Evolutionary conservation across 1,284 basidiomycete genomes (phyloP).

Genomic region (Hymenochaete sp.): DNA sequence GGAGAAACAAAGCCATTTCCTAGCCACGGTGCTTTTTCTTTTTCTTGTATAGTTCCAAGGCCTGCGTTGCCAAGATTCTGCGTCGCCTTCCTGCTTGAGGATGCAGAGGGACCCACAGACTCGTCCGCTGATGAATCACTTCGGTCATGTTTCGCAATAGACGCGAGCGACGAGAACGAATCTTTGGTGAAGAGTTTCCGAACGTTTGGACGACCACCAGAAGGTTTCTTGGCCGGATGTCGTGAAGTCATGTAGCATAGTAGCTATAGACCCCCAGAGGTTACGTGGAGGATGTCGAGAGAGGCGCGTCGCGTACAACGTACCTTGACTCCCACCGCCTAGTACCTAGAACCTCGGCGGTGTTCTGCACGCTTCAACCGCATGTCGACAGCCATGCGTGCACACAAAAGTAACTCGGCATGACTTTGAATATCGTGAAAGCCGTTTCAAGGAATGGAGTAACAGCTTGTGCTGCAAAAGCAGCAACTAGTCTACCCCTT

Average conservation of each 20-base stretch:
- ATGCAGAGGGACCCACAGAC: background rate
- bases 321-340: no score
- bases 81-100: background rate
- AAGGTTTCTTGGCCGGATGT: slow-evolving; percentile 25
- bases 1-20: slow-evolving; percentile 11
- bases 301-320: no score
- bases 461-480: no score
- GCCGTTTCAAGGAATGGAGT: no score
- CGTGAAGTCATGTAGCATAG: slow-evolving; percentile 8
- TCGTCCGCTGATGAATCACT: slow-evolving; percentile 2
- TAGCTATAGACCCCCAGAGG: no score
- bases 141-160: slow-evolving; percentile 5
- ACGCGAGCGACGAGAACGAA: slow-evolving; percentile 22
- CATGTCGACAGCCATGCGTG: no score
- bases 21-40: slow-evolving; percentile 5
- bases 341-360: no score
- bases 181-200: slow-evolving; percentile 30
- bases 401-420: no score
- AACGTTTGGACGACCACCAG: slow-evolving; percentile 25
- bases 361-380: no score
- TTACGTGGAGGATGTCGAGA: no score
- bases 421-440: no score
- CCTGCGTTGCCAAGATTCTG: background rate
- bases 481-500: no score
- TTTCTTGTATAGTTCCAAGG: slow-evolving; percentile 8